Evolutionary conservation across 495 filamentous ascomycete species (phyloP), one percentile per base, ranked within the genome.

Genomic region (Penicillium daleae): DNA sequence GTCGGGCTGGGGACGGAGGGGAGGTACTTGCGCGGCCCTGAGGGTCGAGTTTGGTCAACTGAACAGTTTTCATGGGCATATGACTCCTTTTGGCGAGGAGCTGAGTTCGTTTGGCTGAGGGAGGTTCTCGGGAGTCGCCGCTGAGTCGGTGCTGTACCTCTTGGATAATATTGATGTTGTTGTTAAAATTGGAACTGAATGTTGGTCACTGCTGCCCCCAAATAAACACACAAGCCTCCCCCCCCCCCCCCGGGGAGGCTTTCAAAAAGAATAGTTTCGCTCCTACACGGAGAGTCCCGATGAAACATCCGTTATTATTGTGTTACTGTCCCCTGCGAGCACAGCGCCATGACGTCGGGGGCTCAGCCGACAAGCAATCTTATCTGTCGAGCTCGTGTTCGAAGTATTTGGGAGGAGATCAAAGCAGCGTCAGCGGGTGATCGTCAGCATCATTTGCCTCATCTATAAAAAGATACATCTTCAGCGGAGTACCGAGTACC

Each of bases 281-380:
- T 26, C n/a, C 46, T 50, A 24, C 15, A 50, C 24, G 46, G 46
- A 52, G 26, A 8, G 7, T 32, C 0, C 24, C 51, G 29, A 35
- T 33, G 21, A 35, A 54, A 32, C 51, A 21, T 19, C 15, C 27
- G 26, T 31, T 12, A 29, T n/a, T n/a, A n/a, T n/a, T n/a, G n/a
- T n/a, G n/a, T n/a, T n/a, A n/a, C n/a, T n/a, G 17, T 53, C 31
- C 17, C 24, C 51, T 31, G n/a, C n/a, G 21, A 29, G 22, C 40
- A 31, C 46, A 54, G 21, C 29, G 29, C 49, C 57, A 68, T 68
- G 66, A 68, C 66, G 63, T 65, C 56, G 62, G 66, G 56, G 62
- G 66, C 66, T 54, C 55, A 29, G 48, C 53, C 27, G 27, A 39
- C n/a, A 24, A 50, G 24, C 12, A 29, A 29, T 50, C 46, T 50